A percentile compares a stretch with the other conserved stretches of the same genome.
phyloP scores from a whole-genome alignment of 1,284 basidiomycete species.

The Kwoniella shivajii region DNA sequence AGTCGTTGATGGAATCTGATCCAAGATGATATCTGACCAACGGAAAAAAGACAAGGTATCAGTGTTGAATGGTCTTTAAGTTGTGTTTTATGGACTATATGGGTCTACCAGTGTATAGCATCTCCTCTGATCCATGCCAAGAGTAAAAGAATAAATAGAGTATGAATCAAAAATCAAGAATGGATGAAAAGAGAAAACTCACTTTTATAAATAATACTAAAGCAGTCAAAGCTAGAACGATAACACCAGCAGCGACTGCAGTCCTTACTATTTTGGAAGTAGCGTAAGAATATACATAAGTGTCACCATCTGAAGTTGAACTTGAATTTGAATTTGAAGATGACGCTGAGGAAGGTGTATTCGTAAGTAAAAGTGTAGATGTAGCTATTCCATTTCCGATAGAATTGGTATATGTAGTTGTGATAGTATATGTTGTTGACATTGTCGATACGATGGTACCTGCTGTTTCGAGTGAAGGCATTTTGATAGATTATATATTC shows the following conservation, averaged over 20 bases:
- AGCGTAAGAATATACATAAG: constrained; percentile 30
- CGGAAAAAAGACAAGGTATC: background rate
- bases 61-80: background rate
- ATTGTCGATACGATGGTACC: constrained; percentile 7
- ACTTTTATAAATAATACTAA: constrained; percentile 47
- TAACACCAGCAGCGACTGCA: constrained; percentile 47
- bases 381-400: background rate
- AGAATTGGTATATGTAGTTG: background rate
- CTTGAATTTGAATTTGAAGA: background rate
- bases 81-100: background rate
- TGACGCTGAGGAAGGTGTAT: background rate
- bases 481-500: background rate
- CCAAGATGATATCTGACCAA: constrained; percentile 41
- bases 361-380: background rate
- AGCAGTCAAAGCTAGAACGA: constrained; percentile 40
- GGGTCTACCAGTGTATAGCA: background rate
- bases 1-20: constrained; percentile 41
- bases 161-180: background rate
- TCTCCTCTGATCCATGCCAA: too few relatives aligned
- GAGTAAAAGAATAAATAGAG: background rate
- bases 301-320: constrained; percentile 11
- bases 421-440: background rate
- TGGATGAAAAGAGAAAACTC: constrained; percentile 5
- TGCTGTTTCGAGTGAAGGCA: constrained; percentile 20
- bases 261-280: constrained; percentile 46